Evolutionary conservation across 2,329 filamentous ascomycete species (phyloP).

Genomic region (Alternaria hordeiaustralica): DNA sequence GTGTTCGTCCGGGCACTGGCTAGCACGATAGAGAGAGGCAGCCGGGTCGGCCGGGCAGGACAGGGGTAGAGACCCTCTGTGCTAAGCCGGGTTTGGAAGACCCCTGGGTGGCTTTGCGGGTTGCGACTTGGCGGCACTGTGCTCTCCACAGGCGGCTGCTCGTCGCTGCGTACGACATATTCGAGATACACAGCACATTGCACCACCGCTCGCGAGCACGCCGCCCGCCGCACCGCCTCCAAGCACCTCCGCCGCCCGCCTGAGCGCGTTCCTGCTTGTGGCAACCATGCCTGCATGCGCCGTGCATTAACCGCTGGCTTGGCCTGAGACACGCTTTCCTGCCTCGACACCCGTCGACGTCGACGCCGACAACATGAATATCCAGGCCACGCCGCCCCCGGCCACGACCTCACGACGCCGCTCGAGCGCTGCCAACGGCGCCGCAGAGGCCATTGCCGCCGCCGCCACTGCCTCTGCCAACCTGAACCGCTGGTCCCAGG

Average conservation of each 20-base stretch:
- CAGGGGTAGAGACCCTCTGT: not conserved
- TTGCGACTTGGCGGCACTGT: slow-evolving; percentile 7
- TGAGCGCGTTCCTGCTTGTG: slow-evolving; percentile 34
- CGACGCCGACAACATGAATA: slow-evolving; percentile 31
- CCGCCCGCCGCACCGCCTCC: slow-evolving; percentile 2
- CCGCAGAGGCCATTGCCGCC: slow-evolving; percentile 46
- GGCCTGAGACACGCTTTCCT: slow-evolving; percentile 38
- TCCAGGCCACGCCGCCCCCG: slow-evolving; percentile 37
- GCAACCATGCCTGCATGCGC: slow-evolving; percentile 37
- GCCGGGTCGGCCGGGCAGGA: not conserved
- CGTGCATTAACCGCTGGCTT: slow-evolving; percentile 29
- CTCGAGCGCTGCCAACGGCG: slow-evolving; percentile 50
- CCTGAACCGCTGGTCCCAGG: slow-evolving; percentile 65
- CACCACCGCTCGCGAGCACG: slow-evolving; percentile 11
- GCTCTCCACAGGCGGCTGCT: slow-evolving; percentile 1
- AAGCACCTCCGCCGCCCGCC: slow-evolving; percentile 4
- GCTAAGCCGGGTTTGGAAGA: slow-evolving; percentile 5
- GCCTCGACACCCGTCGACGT: not conserved
- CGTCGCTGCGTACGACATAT: not conserved
- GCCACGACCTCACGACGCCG: slow-evolving; percentile 38
- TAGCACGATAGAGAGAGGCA: not conserved
- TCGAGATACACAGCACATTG: slow-evolving; percentile 4
- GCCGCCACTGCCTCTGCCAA: slow-evolving; percentile 55
- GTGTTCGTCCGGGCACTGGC: not conserved
- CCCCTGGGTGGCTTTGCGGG: slow-evolving; percentile 7